Percentiles rank a stretch among this genome's conserved stretches.
Conservation (phyloP, 1,139 yeast species). For the Nadsonia commutata region DNA sequence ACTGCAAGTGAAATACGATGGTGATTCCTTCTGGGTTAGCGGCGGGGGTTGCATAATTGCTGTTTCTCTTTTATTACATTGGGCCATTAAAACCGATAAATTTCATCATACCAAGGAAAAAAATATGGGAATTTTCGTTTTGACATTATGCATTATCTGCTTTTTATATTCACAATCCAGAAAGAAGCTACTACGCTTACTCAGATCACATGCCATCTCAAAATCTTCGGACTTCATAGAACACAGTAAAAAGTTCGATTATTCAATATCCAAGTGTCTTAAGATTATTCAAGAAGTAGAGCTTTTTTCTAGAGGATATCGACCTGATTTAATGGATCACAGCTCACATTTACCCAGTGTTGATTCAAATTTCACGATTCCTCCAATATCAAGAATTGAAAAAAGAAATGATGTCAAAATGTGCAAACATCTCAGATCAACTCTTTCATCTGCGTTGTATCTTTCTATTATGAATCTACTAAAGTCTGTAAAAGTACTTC, state of each 20-base stretch:
- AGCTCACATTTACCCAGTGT: constrained; percentile 4
- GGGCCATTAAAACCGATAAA: constrained; percentile 13
- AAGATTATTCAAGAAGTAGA: constrained; percentile 26
- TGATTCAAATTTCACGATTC: constrained; percentile 2
- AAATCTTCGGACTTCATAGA: constrained; percentile 19
- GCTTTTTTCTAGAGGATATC: constrained; percentile 21
- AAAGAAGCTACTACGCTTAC: constrained; percentile 20
- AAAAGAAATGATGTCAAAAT: constrained; percentile 8
- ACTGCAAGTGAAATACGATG: background rate
- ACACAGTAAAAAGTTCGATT: constrained; percentile 20
- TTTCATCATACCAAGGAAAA: constrained; percentile 4
- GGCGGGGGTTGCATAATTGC: constrained; percentile 25
- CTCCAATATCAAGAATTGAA: constrained; percentile 10
- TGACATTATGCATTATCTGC: constrained; percentile 17
- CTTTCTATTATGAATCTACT: constrained; percentile 15
- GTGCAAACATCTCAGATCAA: constrained; percentile 19
- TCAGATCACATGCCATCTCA: constrained; percentile 21
- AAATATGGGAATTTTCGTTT: constrained; percentile 13
- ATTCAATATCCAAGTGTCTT: constrained; percentile 19
- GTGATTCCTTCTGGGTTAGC: constrained; percentile 17
- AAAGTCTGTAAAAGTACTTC: constrained; percentile 17
- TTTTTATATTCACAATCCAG: constrained; percentile 22
- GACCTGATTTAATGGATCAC: constrained; percentile 14
- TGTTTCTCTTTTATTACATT: constrained; percentile 19
- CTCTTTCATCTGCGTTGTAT: constrained; percentile 21